phyloP scores from a whole-genome alignment of 2,329 filamentous ascomycete genomes.

The Colletotrichum sp. region DNA sequence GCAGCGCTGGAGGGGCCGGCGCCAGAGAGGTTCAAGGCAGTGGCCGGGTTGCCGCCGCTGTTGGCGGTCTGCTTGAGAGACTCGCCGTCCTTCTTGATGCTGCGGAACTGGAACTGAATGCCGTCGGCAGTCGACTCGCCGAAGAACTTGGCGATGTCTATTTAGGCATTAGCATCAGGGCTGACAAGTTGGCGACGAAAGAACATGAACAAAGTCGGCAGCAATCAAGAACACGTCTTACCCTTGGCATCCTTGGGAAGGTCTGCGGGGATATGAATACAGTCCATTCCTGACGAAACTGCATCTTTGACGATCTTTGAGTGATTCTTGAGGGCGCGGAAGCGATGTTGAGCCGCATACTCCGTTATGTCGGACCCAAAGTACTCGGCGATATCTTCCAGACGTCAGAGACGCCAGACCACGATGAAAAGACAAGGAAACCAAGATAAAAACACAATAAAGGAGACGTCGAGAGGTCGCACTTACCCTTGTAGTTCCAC shows the following conservation, averaged over 20 bases:
- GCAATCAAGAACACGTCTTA: slow-evolving; percentile 29
- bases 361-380: slow-evolving; percentile 55
- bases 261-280: slow-evolving; percentile 42
- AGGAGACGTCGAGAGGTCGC: background rate
- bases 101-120: slow-evolving; percentile 64
- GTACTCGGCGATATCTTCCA: slow-evolving; percentile 49
- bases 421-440: background rate
- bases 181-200: background rate
- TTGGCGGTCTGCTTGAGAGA: slow-evolving; percentile 48
- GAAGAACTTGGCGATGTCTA: slow-evolving; percentile 60
- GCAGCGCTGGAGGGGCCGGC: slow-evolving; percentile 26
- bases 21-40: slow-evolving; percentile 33
- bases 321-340: slow-evolving; percentile 50
- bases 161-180: background rate
- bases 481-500: slow-evolving; percentile 66
- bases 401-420: slow-evolving; percentile 14
- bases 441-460: background rate
- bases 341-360: slow-evolving; percentile 54
- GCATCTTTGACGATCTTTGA: slow-evolving; percentile 40
- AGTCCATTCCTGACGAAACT: slow-evolving; percentile 40
- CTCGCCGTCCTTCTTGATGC: slow-evolving; percentile 58
- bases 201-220: background rate
- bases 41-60: slow-evolving; percentile 49
- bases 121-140: slow-evolving; percentile 62
- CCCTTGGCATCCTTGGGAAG: slow-evolving; percentile 44